Conservation (phyloP, 352 stramenopile species). For the Globisporangium nagaii region DNA sequence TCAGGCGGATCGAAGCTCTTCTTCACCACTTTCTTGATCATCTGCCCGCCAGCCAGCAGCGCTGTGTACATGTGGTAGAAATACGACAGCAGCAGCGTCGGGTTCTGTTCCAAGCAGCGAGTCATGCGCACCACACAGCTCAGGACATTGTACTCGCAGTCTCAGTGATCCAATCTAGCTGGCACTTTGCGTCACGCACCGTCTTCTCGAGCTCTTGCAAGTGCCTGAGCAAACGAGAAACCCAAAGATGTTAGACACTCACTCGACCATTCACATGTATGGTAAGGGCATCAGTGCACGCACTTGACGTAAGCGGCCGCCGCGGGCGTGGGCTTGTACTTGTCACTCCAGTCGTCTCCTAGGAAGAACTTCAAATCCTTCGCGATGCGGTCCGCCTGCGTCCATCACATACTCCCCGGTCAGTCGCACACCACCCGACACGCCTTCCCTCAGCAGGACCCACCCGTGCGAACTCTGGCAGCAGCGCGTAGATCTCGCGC, state of each 20-base stretch:
- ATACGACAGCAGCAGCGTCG: conserved; percentile 54
- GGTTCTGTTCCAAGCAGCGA: conserved; percentile 24
- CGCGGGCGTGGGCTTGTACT: conserved; percentile 42
- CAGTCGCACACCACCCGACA: neutral
- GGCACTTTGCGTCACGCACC: conserved; percentile 12
- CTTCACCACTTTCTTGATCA: conserved; percentile 66
- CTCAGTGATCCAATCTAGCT: too few species aligned
- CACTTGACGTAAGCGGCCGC: conserved; percentile 54
- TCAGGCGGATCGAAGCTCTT: conserved; percentile 39
- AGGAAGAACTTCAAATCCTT: conserved; percentile 64
- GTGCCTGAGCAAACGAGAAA: conserved; percentile 18
- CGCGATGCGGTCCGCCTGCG: conserved; percentile 48
- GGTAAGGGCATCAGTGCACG: neutral
- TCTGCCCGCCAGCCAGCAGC: conserved; percentile 52
- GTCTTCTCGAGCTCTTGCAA: conserved; percentile 50
- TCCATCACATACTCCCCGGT: neutral
- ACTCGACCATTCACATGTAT: neutral
- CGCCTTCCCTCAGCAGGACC: neutral
- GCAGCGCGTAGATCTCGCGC: conserved; percentile 29
- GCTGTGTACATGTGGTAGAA: conserved; percentile 76
- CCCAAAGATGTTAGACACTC: neutral
- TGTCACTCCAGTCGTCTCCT: conserved; percentile 48
- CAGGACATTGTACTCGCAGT: neutral
- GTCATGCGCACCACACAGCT: neutral
- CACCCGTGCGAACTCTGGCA: conserved; percentile 42